These are phyloP conservation scores for Bauhinia variegata DNA, from an alignment of 306 rosid species.

Conservation along the genomic window DNA sequence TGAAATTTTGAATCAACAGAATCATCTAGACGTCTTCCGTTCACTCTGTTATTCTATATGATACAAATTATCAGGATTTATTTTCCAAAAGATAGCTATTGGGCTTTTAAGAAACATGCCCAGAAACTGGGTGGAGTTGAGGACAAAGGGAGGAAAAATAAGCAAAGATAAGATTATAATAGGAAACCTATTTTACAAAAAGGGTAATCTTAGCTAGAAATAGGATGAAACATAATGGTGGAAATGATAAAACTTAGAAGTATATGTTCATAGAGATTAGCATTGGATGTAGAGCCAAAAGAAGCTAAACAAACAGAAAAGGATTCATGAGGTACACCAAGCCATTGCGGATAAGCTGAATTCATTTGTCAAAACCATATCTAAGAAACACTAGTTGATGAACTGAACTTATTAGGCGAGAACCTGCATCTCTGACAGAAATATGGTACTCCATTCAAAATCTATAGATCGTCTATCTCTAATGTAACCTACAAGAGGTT, in stretches of 20 bases:
- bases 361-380: background rate
- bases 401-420: background rate
- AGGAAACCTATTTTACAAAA: background rate
- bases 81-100: too few species aligned
- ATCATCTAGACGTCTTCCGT: background rate
- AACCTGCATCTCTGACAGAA: background rate
- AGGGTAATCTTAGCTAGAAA: background rate
- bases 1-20: too few species aligned
- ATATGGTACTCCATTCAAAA: background rate
- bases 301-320: conserved; percentile 7
- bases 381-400: conserved; percentile 3
- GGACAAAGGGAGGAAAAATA: background rate
- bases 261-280: background rate
- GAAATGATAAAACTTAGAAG: background rate
- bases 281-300: background rate
- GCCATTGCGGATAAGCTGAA: background rate
- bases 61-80: too few species aligned
- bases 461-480: background rate
- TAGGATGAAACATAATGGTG: conserved; percentile 6
- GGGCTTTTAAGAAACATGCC: background rate
- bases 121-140: background rate
- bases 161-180: background rate
- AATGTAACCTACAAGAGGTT: conserved; percentile 20
- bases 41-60: too few species aligned
- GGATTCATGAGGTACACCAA: conserved; percentile 9